phyloP scores from a whole-genome alignment of 1,284 basidiomycete genomes.

The Abortiporus biennis region DNA sequence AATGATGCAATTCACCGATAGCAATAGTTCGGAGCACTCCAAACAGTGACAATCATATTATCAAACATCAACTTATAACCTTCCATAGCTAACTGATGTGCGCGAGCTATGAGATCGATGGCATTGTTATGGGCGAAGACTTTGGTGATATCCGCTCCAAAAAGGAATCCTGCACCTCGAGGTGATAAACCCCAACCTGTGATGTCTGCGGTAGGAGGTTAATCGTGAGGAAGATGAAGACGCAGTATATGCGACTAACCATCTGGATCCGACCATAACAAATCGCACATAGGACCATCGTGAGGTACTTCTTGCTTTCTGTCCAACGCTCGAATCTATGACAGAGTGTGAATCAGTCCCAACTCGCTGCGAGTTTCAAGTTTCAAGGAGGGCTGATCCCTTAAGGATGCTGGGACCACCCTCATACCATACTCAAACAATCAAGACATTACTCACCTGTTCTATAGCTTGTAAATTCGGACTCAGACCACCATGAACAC shows the following conservation, averaged over 20 bases:
- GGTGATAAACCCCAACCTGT: slow-evolving; percentile 96
- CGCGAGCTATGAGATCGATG: slow-evolving; percentile 93
- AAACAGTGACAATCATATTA: slow-evolving; percentile 92
- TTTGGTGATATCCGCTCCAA: slow-evolving; percentile 90
- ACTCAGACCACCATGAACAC: slow-evolving; percentile 90
- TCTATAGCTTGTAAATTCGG: slow-evolving; percentile 82
- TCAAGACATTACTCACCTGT: slow-evolving; percentile 52
- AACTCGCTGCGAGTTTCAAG: neutral
- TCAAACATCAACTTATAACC: slow-evolving; percentile 99
- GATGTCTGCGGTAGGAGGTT: slow-evolving; percentile 53
- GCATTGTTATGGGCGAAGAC: slow-evolving; percentile 87
- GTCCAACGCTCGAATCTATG: slow-evolving; percentile 90
- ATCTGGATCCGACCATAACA: slow-evolving; percentile 98
- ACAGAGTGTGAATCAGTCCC: too few relatives aligned
- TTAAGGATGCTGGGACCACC: too few relatives aligned
- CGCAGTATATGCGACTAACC: slow-evolving; percentile 38
- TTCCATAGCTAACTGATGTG: slow-evolving; percentile 98
- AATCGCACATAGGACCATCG: slow-evolving; percentile 97
- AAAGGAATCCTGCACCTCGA: slow-evolving; percentile 92
- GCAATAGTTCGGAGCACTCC: slow-evolving; percentile 99
- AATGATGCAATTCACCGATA: slow-evolving; percentile 62
- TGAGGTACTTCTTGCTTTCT: slow-evolving; percentile 99
- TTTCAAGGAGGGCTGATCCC: neutral
- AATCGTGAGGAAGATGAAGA: neutral
- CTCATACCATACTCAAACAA: neutral